phyloP scores from a whole-genome alignment of 2,329 filamentous ascomycete genomes.

The Aspergillus oerlinghausenensis region DNA sequence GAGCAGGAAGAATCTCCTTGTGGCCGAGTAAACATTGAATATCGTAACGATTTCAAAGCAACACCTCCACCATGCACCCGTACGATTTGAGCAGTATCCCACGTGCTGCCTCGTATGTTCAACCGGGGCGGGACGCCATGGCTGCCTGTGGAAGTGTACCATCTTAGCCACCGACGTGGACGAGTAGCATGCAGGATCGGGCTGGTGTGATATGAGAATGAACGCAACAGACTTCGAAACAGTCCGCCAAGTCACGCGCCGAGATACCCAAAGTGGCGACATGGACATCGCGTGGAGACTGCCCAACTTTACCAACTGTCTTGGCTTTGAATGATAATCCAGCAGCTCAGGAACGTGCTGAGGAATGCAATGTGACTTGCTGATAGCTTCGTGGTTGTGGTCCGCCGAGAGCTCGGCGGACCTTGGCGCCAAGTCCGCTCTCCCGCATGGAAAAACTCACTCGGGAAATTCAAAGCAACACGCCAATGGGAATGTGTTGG shows the following conservation, averaged over 20 bases:
- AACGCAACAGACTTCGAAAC: neutral
- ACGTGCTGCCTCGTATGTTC: neutral
- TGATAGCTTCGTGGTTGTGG: neutral
- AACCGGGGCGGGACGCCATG: neutral
- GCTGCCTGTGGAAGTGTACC: neutral
- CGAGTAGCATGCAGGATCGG: neutral
- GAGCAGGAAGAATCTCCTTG: no score
- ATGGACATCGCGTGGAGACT: neutral
- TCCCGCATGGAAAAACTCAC: neutral
- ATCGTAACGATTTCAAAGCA: neutral
- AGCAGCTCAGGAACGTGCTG: conserved; percentile 15
- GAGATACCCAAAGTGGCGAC: neutral
- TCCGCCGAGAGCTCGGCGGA: neutral
- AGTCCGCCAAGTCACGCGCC: neutral
- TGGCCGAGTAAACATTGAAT: neutral
- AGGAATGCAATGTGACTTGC: neutral
- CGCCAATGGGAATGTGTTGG: conserved; percentile 4
- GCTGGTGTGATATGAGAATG: neutral
- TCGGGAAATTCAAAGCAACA: neutral
- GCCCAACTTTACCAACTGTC: neutral
- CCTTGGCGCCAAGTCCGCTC: conserved; percentile 14
- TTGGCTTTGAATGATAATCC: neutral
- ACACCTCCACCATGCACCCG: neutral
- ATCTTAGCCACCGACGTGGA: neutral
- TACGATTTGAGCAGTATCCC: neutral